These are phyloP conservation scores for Scheffersomyces parashehatae DNA, from an alignment of 1,139 yeast genomes.

Conservation along the genomic window DNA sequence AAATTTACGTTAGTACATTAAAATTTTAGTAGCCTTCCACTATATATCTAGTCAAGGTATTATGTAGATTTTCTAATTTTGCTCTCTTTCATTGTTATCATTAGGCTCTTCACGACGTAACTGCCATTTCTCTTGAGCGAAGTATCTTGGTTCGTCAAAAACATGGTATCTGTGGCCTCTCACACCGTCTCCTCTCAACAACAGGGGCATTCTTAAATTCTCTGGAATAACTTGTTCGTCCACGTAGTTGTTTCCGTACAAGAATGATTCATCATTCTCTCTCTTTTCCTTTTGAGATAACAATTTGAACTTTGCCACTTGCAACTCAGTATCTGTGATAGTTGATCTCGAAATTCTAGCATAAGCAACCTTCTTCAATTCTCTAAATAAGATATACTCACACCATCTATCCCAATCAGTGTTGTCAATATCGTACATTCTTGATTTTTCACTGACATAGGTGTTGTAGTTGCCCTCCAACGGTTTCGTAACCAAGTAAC, in stretches of 20 bases:
- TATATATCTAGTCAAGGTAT: no score
- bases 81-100: not conserved
- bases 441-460: constrained; percentile 77
- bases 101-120: not conserved
- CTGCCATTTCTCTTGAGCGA: constrained; percentile 30
- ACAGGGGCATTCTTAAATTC: constrained; percentile 74
- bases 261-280: constrained; percentile 38
- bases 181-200: constrained; percentile 89
- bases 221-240: constrained; percentile 58
- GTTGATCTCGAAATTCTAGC: constrained; percentile 93
- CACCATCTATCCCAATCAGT: constrained; percentile 99
- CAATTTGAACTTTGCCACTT: constrained; percentile 86
- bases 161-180: constrained; percentile 94
- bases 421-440: constrained; percentile 92
- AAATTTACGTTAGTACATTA: no score
- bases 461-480: constrained; percentile 87
- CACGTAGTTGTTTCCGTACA: constrained; percentile 58
- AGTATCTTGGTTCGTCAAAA: constrained; percentile 86
- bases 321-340: constrained; percentile 95
- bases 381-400: constrained; percentile 88
- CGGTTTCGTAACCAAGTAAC: constrained; percentile 89
- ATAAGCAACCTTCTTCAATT: constrained; percentile 84
- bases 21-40: no score
- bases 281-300: constrained; percentile 45
- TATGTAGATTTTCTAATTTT: not conserved